Evolutionary conservation across 345 rosid species (phyloP).

Genomic region (Excoecaria agallocha): DNA sequence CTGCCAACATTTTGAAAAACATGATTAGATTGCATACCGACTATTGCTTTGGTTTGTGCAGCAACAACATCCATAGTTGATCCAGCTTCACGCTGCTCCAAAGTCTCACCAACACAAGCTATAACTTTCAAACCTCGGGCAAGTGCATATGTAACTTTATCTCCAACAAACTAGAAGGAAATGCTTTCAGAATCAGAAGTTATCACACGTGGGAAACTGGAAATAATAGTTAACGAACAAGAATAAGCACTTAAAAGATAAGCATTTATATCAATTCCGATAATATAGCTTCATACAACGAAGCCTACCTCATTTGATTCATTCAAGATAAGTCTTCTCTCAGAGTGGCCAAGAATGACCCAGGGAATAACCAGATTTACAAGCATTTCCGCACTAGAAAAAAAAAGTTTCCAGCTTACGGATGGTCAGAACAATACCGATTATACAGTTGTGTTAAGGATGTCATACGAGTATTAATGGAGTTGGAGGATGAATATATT

Average conservation of each 20-base stretch:
- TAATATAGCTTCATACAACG: constrained; percentile 11
- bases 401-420: too few species aligned
- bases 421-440: too few species aligned
- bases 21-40: constrained; percentile 42
- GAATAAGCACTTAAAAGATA: not conserved
- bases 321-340: constrained; percentile 62
- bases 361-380: constrained; percentile 71
- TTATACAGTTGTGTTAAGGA: too few species aligned
- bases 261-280: not conserved
- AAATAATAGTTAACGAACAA: not conserved
- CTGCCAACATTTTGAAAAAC: not conserved
- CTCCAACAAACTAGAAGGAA: constrained; percentile 66
- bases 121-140: constrained; percentile 84
- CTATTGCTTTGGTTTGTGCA: constrained; percentile 90
- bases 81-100: constrained; percentile 85
- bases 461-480: too few species aligned
- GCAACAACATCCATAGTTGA: constrained; percentile 82
- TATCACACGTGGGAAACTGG: constrained; percentile 13
- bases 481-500: too few species aligned
- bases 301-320: constrained; percentile 68
- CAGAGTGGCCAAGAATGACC: constrained; percentile 97
- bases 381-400: constrained; percentile 89
- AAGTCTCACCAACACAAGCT: constrained; percentile 94
- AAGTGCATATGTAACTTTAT: constrained; percentile 93
- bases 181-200: constrained; percentile 1